Evolutionary conservation across 2,329 filamentous ascomycete species (phyloP), one percentile per base, ranked within the genome.

Genomic region (Alternaria brassicicola): DNA sequence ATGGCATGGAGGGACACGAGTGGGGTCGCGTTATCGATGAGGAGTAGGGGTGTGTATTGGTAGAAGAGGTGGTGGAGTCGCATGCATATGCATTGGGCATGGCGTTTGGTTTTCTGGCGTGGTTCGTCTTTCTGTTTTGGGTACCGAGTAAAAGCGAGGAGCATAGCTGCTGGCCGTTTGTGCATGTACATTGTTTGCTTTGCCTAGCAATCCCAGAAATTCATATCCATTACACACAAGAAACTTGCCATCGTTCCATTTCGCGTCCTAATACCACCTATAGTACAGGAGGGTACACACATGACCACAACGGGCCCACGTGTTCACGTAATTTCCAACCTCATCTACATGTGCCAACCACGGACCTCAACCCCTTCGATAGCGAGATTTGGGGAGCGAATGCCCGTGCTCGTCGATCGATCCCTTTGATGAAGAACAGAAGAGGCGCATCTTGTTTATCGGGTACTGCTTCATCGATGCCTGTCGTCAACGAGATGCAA

Each of bases 21-120:
- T 83, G 81, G 81, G 81, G 80, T 15, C 62, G 77, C 59, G 71
- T 82, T 15, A 71, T 83, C 41, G 73, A 80, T 30, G 78, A 81
- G 66, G 64, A 73, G 59, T 68, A 41, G 30, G 35, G 12, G 13
- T 35, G 19, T 25, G n/a, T n/a, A n/a, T 25, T 25, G 13, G n/a
- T 30, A 33, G 19, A 47, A 25, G 43, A 3, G 43, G 19, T 30
- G 43, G 15, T 12, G n/a, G 30, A 25, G 30, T 47, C 28, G 43
- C 30, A 33, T 47, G 19, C 30, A 33, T 47, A 15, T 47, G 30
- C 43, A 47, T 35, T 35, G 43, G 13, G 15, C 21, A 35, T 25
- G 43, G 43, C 43, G 43, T 47, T 47, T 12, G 19, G 19, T 35
- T 47, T 35, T 19, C 21, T 23, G 9, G 19, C 8, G 30, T 17